Evolutionary conservation across 2,329 filamentous ascomycete genomes (phyloP).

Genomic region (Xylariaceae sp.): DNA sequence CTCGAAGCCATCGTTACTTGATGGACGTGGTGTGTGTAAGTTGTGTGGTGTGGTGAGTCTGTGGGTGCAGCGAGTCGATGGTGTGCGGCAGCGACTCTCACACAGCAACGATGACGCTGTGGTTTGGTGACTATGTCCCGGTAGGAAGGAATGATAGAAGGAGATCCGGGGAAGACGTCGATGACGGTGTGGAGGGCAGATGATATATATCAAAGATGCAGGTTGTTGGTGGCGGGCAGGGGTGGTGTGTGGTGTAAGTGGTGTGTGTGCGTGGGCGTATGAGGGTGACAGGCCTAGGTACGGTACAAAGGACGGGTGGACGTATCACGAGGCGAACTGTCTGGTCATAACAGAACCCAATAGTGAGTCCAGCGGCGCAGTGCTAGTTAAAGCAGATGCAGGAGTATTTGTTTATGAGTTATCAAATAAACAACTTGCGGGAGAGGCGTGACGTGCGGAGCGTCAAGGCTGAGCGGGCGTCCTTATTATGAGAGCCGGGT

Average conservation of each 20-base stretch:
- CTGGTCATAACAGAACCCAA: constrained; percentile 26
- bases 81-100: neutral
- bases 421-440: constrained; percentile 5
- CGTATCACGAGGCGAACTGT: constrained; percentile 32
- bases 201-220: constrained; percentile 28
- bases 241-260: constrained; percentile 11
- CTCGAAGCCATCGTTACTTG: constrained; percentile 43
- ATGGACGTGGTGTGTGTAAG: constrained; percentile 18
- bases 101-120: constrained; percentile 1
- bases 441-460: constrained; percentile 28
- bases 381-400: constrained; percentile 4
- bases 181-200: constrained; percentile 17
- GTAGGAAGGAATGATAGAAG: constrained; percentile 5
- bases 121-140: neutral
- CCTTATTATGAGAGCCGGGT: constrained; percentile 9
- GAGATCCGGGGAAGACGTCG: constrained; percentile 23
- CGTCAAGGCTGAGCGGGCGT: constrained; percentile 31
- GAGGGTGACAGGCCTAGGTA: constrained; percentile 6
- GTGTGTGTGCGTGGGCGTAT: constrained; percentile 7
- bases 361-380: constrained; percentile 24
- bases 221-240: constrained; percentile 8
- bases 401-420: constrained; percentile 7
- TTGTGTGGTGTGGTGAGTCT: constrained; percentile 14
- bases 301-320: constrained; percentile 14
- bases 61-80: neutral